Conservation (phyloP, 371 early-diverging fungal genomes). For the Mortierella polycephala region DNA sequence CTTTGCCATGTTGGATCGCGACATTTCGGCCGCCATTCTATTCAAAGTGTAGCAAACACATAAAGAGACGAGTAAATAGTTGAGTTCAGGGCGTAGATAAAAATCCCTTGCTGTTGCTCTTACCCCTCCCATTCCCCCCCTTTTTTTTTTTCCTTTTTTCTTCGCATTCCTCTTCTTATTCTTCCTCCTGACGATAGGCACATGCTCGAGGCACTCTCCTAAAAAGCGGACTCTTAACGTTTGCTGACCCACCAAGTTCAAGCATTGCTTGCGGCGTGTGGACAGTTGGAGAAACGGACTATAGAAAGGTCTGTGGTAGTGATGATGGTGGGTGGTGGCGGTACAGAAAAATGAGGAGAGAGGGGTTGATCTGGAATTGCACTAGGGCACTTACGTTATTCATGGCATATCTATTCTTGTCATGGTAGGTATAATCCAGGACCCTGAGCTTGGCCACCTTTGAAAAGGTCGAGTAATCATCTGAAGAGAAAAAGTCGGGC, state of each 20-base stretch:
- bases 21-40: conserved; percentile 79
- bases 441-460: conserved; percentile 71
- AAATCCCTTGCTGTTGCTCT: conserved; percentile 1
- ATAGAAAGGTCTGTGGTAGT: too few species aligned
- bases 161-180: neutral
- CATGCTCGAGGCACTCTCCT: conserved; percentile 3
- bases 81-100: neutral
- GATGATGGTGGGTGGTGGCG: too few species aligned
- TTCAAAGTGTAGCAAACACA: neutral
- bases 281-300: neutral
- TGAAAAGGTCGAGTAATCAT: conserved; percentile 69
- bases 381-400: conserved; percentile 68
- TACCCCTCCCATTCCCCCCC: neutral
- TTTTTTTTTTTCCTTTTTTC: conserved; percentile 1
- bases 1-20: conserved; percentile 68
- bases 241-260: conserved; percentile 2
- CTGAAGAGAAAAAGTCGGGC: conserved; percentile 73
- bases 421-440: conserved; percentile 74
- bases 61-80: neutral
- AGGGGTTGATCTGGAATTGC: neutral
- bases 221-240: neutral
- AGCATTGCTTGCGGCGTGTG: neutral
- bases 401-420: conserved; percentile 80
- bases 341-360: neutral
- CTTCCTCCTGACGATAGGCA: conserved; percentile 1